These are phyloP conservation scores for Arthrinium phaeospermum DNA, from an alignment of 2,329 filamentous ascomycete genomes.

Conservation along the genomic window DNA sequence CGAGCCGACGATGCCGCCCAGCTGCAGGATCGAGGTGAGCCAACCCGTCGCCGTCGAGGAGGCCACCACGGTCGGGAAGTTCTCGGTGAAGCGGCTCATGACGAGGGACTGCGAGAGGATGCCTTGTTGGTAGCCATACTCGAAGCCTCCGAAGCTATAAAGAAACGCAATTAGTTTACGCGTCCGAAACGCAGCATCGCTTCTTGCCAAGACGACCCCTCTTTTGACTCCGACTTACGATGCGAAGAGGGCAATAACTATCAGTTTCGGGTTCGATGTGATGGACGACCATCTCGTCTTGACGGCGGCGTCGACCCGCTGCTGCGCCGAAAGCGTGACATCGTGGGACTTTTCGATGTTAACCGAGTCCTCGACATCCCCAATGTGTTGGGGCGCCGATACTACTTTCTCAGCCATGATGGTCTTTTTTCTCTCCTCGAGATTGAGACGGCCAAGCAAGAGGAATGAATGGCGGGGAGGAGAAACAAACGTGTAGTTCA, in stretches of 20 bases:
- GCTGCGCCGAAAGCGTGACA: constrained; percentile 21
- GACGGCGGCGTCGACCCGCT: constrained; percentile 23
- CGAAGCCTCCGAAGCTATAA: constrained; percentile 54
- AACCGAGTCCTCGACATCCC: background rate
- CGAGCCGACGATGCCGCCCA: constrained; percentile 62
- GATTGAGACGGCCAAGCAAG: background rate
- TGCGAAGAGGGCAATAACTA: constrained; percentile 47
- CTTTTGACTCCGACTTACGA: constrained; percentile 37
- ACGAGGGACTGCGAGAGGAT: constrained; percentile 59
- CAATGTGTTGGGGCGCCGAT: constrained; percentile 15
- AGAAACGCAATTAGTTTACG: background rate
- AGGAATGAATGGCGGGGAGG: background rate
- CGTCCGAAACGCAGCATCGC: no score
- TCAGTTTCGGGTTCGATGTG: constrained; percentile 42
- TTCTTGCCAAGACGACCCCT: background rate
- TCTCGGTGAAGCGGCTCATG: constrained; percentile 55
- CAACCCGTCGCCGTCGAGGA: constrained; percentile 54
- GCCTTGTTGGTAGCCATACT: constrained; percentile 61
- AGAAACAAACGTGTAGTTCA: background rate
- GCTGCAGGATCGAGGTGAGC: constrained; percentile 53
- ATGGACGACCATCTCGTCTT: constrained; percentile 37
- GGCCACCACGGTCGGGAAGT: constrained; percentile 53
- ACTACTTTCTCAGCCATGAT: constrained; percentile 5
- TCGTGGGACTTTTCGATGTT: constrained; percentile 1
- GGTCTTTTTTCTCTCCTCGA: no score